Conservation (phyloP, 106 monocot genomes). For the Dendrobium officinale region DNA sequence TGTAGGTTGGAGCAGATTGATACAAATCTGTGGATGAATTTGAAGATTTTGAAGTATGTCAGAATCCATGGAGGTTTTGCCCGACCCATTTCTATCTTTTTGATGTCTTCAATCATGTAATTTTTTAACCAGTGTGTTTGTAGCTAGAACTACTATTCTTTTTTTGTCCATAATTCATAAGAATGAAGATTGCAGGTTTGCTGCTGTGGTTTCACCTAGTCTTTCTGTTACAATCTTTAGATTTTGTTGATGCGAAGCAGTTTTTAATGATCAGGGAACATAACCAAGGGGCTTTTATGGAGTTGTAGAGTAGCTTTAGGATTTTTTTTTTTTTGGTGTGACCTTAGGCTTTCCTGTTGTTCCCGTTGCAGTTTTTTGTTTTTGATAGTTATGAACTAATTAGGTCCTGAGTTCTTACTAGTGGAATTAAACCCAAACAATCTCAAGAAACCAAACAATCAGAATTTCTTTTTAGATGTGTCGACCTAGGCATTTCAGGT, state of each 20-base stretch:
- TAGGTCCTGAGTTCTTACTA: too few species aligned
- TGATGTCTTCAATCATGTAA: background rate
- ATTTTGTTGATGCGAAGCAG: background rate
- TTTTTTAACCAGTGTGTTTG: background rate
- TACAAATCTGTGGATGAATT: background rate
- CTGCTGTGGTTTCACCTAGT: background rate
- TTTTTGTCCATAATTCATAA: slow-evolving; percentile 6
- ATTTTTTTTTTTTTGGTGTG: too few species aligned
- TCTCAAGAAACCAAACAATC: too few species aligned
- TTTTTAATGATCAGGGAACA: background rate
- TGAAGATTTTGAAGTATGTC: background rate
- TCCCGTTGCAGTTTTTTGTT: too few species aligned
- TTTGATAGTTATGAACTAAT: too few species aligned
- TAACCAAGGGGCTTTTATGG: background rate
- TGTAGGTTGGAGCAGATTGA: background rate
- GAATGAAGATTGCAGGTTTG: slow-evolving; percentile 1
- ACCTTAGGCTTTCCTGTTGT: too few species aligned
- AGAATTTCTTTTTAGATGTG: too few species aligned
- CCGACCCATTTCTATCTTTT: background rate
- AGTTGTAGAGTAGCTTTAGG: background rate
- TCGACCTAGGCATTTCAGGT: too few species aligned
- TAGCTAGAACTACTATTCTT: background rate
- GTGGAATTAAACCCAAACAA: too few species aligned
- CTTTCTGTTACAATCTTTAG: background rate
- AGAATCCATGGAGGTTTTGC: background rate